These are phyloP conservation scores for Nicotiana tabacum DNA, from an alignment of 257 asterid species.

Conservation along the genomic window DNA sequence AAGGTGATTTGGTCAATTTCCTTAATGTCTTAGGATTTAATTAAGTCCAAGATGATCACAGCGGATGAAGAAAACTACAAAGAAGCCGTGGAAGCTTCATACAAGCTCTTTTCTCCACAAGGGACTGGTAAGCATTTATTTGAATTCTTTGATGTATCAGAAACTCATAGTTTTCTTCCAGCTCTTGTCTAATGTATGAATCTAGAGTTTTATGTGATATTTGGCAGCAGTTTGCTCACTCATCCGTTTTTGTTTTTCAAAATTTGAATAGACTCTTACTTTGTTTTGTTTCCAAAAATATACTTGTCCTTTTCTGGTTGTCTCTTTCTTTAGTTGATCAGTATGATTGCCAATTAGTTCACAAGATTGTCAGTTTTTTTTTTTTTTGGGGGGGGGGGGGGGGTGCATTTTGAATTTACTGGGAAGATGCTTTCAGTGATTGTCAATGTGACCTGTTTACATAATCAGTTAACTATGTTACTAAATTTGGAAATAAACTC, in stretches of 20 bases:
- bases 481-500: neutral
- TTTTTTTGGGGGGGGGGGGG: too few relatives aligned
- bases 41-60: conserved; percentile 73
- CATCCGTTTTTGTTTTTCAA: too few relatives aligned
- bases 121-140: conserved; percentile 72
- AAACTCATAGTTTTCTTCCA: neutral
- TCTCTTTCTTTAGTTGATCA: neutral
- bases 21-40: conserved; percentile 54
- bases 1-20: conserved; percentile 24
- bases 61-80: conserved; percentile 89
- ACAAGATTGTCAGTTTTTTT: neutral
- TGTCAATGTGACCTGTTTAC: neutral
- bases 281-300: neutral
- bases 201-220: too few relatives aligned
- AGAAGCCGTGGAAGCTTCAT: conserved; percentile 93
- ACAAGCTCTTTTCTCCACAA: conserved; percentile 75
- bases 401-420: neutral
- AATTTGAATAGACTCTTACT: neutral
- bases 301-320: neutral
- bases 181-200: neutral
- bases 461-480: neutral
- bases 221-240: neutral
- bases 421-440: neutral
- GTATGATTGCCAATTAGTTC: neutral
- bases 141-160: neutral